Conservation (phyloP, 768 basidiomycete genomes). For the Lactarius trivialis region DNA sequence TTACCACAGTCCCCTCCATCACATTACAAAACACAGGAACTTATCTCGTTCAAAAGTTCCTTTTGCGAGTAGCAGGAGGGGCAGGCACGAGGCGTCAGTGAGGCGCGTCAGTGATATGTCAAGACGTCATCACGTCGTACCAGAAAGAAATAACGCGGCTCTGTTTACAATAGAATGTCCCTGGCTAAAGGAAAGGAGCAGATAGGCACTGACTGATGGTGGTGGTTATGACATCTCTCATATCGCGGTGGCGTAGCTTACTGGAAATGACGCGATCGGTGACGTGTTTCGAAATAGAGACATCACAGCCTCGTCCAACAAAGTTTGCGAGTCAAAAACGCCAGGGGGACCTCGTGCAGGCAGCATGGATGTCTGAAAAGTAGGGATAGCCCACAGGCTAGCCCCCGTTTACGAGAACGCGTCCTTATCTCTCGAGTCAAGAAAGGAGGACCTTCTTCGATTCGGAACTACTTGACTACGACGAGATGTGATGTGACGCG, state of each 20-base stretch:
- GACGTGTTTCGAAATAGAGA: background rate
- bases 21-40: slow-evolving; percentile 7
- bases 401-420: slow-evolving; percentile 9
- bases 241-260: background rate
- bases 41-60: background rate
- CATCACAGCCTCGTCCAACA: slow-evolving; percentile 1
- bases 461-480: background rate
- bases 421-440: slow-evolving; percentile 4
- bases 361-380: background rate
- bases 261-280: slow-evolving; percentile 4
- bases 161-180: background rate
- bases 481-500: background rate
- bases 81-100: slow-evolving; percentile 7
- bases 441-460: background rate
- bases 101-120: background rate
- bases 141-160: background rate
- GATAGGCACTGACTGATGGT: slow-evolving; percentile 5
- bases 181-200: background rate
- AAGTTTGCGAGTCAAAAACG: background rate
- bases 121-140: slow-evolving; percentile 1
- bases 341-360: slow-evolving; percentile 8
- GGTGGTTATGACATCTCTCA: slow-evolving; percentile 1
- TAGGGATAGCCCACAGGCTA: slow-evolving; percentile 9
- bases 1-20: background rate
- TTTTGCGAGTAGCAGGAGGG: background rate